Percentiles rank a stretch among this genome's conserved stretches.
phyloP scores from a whole-genome alignment of 768 basidiomycete genomes.

The Coprinellus micaceus region DNA sequence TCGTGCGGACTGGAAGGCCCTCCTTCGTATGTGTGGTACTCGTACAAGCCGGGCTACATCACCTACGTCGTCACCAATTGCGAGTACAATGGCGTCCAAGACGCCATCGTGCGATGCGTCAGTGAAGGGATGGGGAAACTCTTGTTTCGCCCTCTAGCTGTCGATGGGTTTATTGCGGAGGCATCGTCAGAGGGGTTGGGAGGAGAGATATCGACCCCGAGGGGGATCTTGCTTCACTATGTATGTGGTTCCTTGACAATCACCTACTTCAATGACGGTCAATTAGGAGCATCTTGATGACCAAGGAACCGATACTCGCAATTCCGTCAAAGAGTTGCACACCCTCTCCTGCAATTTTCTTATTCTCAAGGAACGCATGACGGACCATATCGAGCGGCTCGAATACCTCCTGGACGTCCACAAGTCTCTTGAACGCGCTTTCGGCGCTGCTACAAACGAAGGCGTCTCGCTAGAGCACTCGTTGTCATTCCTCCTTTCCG shows the following conservation, averaged over 20 bases:
- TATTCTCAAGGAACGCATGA: conserved; percentile 7
- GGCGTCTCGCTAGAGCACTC: conserved; percentile 8
- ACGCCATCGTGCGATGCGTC: background rate
- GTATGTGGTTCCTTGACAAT: background rate
- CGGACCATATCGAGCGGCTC: conserved; percentile 8
- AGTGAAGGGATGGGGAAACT: background rate
- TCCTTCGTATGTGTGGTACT: conserved; percentile 4
- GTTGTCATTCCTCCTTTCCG: conserved; percentile 9
- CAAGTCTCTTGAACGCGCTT: background rate
- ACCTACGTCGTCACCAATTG: background rate
- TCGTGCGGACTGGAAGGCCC: background rate
- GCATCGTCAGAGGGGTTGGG: conserved; percentile 1
- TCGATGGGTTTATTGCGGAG: conserved; percentile 13
- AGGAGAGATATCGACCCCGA: background rate
- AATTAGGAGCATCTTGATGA: conserved; percentile 1
- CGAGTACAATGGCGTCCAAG: background rate
- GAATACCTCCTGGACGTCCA: conserved; percentile 5
- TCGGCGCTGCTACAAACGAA: background rate
- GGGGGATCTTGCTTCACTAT: conserved; percentile 5
- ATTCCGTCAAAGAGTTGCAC: conserved; percentile 11
- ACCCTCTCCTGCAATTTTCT: conserved; percentile 7
- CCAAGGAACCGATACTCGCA: background rate
- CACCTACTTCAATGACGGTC: background rate
- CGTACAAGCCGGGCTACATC: background rate
- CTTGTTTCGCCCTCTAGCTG: conserved; percentile 12